These are phyloP conservation scores for Streptanthus diversifolius DNA, from an alignment of 345 rosid species.

Conservation along the genomic window DNA sequence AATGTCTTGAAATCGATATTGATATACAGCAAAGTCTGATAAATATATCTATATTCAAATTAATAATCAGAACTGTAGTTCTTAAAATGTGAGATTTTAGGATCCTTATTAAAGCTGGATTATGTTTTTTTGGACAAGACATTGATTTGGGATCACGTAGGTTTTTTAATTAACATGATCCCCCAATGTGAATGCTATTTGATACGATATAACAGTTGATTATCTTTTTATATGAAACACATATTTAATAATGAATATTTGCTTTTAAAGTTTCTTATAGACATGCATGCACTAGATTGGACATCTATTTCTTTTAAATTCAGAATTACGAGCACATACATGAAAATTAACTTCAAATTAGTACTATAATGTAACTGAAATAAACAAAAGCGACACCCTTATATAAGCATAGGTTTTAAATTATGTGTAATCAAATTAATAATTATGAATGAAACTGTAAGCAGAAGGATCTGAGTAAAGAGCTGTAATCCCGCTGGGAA, in stretches of 20 bases:
- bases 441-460: no score
- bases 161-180: neutral
- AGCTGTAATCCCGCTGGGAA: no score
- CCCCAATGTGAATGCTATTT: neutral
- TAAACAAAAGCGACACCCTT: neutral
- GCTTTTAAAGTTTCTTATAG: neutral
- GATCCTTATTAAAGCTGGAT: neutral
- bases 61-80: neutral
- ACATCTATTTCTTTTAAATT: neutral
- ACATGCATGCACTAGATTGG: neutral
- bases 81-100: no score
- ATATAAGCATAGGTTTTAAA: neutral
- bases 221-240: neutral
- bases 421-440: neutral
- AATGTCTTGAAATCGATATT: neutral
- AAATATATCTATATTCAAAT: neutral
- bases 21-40: neutral
- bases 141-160: neutral
- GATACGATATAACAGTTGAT: neutral
- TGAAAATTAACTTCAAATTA: neutral
- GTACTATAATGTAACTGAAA: neutral
- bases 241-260: neutral
- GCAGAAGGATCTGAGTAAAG: no score
- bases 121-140: neutral
- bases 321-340: neutral